phyloP scores from a whole-genome alignment of 1,284 basidiomycete genomes.

The Cutaneotrichosporon cyanovorans region DNA sequence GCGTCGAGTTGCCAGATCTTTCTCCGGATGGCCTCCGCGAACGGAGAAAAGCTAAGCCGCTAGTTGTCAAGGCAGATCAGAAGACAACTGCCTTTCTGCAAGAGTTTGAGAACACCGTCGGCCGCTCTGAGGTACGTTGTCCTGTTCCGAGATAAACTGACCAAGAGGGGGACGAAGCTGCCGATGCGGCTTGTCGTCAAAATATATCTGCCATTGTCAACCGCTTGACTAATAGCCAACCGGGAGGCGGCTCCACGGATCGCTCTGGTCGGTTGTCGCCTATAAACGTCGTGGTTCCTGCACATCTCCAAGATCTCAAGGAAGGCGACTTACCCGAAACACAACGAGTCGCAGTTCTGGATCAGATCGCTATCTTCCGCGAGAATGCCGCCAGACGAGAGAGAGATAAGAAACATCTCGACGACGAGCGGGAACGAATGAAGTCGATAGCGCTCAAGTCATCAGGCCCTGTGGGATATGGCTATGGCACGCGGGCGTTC shows the following conservation, averaged over 20 bases:
- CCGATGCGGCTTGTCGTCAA: slow-evolving; percentile 37
- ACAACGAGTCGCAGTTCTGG: slow-evolving; percentile 84
- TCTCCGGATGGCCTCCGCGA: slow-evolving; percentile 52
- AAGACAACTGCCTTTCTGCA: slow-evolving; percentile 81
- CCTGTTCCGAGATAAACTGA: slow-evolving; percentile 2
- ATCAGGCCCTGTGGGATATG: slow-evolving; percentile 22
- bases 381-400: slow-evolving; percentile 79
- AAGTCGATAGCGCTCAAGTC: slow-evolving; percentile 16
- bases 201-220: slow-evolving; percentile 42
- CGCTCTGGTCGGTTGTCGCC: slow-evolving; percentile 23
- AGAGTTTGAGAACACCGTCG: slow-evolving; percentile 68
- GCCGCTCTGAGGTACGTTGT: slow-evolving; percentile 70
- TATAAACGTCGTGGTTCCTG: slow-evolving; percentile 63
- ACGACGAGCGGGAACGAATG: slow-evolving; percentile 44
- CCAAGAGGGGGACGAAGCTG: slow-evolving; percentile 41
- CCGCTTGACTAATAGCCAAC: slow-evolving; percentile 27
- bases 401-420: slow-evolving; percentile 69
- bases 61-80: slow-evolving; percentile 88
- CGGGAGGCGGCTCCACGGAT: neutral
- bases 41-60: slow-evolving; percentile 72
- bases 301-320: slow-evolving; percentile 87
- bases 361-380: slow-evolving; percentile 87
- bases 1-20: slow-evolving; percentile 74
- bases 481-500: slow-evolving; percentile 26
- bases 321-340: slow-evolving; percentile 94